Conservation (phyloP, 352 stramenopile genomes). For the Bremia lactucae region DNA sequence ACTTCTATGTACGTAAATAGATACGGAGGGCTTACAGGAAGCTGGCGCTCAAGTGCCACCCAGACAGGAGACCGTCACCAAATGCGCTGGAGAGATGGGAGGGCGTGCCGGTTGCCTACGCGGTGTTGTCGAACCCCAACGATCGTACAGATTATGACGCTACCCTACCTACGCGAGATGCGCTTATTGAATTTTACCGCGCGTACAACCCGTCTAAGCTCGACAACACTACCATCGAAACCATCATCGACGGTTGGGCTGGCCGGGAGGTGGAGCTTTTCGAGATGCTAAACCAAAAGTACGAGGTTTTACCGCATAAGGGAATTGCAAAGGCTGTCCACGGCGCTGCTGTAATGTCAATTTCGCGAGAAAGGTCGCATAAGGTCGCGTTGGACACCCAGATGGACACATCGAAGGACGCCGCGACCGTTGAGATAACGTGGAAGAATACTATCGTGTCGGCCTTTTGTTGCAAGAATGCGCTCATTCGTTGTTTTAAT, state of each 20-base stretch:
- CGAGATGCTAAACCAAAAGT: slow-evolving; percentile 80
- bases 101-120: slow-evolving; percentile 61
- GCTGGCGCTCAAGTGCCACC: slow-evolving; percentile 79
- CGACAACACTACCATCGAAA: slow-evolving; percentile 76
- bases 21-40: slow-evolving; percentile 90
- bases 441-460: slow-evolving; percentile 48
- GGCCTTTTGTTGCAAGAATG: slow-evolving; percentile 59
- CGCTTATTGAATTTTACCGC: slow-evolving; percentile 74
- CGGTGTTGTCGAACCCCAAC: slow-evolving; percentile 69
- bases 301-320: slow-evolving; percentile 72
- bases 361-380: slow-evolving; percentile 44
- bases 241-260: slow-evolving; percentile 81
- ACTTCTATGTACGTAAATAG: slow-evolving; percentile 14
- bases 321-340: slow-evolving; percentile 45
- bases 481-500: slow-evolving; percentile 38
- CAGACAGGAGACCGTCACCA: slow-evolving; percentile 85
- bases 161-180: slow-evolving; percentile 62
- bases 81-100: slow-evolving; percentile 67
- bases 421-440: slow-evolving; percentile 36
- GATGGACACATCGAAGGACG: slow-evolving; percentile 43
- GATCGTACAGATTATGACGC: slow-evolving; percentile 69
- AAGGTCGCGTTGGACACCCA: slow-evolving; percentile 55
- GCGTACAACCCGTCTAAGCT: slow-evolving; percentile 78
- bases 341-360: slow-evolving; percentile 21
- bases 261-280: slow-evolving; percentile 79